Conservation (phyloP, 2,329 filamentous ascomycete genomes). For the Penicillium rolfsii region DNA sequence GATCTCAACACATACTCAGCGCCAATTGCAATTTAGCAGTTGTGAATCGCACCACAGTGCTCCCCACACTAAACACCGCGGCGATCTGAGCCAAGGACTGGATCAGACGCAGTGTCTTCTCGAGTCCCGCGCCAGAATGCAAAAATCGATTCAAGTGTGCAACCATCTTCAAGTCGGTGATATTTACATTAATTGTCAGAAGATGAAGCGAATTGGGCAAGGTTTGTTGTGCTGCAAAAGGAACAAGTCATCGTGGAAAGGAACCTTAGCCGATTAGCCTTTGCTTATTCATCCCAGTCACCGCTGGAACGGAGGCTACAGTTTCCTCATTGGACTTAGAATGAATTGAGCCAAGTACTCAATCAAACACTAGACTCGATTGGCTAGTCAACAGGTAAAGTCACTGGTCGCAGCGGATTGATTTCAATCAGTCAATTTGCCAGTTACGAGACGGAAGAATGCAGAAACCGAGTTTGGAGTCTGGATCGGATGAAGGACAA, state of each 20-base stretch:
- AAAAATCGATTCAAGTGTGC: constrained; percentile 39
- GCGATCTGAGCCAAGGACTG: constrained; percentile 43
- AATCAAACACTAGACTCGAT: not conserved
- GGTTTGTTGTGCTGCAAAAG: not conserved
- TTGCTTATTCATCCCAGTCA: constrained; percentile 5
- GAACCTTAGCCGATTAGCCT: not conserved
- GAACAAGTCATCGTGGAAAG: not conserved
- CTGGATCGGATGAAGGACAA: not conserved
- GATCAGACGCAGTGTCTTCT: constrained; percentile 45
- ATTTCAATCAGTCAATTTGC: not conserved
- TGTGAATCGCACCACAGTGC: constrained; percentile 41
- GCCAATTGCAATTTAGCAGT: constrained; percentile 48
- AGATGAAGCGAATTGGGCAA: too few species aligned
- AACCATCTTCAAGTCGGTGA: constrained; percentile 15
- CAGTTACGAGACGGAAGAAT: not conserved
- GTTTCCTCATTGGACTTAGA: constrained; percentile 4
- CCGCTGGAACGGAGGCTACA: constrained; percentile 2
- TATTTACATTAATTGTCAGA: not conserved
- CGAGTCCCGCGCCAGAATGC: constrained; percentile 39
- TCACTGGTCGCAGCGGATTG: not conserved
- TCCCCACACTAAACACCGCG: constrained; percentile 32
- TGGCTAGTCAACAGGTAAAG: not conserved
- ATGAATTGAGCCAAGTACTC: not conserved
- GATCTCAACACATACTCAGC: constrained; percentile 40
- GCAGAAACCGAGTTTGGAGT: not conserved